Percentiles rank a stretch among this genome's conserved stretches.
Conservation (phyloP, 768 basidiomycete genomes). For the Psilocybe cyanescens region DNA sequence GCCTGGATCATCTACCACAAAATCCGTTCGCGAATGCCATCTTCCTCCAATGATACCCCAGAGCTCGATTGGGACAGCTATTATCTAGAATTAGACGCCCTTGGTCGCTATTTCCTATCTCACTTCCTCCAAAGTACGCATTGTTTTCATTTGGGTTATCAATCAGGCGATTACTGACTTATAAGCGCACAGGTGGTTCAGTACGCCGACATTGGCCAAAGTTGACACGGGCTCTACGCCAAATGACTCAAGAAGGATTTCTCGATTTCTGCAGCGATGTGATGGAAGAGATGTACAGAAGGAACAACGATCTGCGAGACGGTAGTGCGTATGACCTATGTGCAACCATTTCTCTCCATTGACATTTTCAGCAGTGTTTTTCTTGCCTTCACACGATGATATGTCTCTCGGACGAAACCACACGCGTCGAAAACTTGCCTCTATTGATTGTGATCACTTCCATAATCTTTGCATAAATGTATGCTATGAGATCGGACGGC, state of each 20-base stretch:
- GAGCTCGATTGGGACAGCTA: conserved; percentile 9
- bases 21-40: neutral
- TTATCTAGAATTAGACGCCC: conserved; percentile 13
- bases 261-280: conserved; percentile 17
- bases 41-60: neutral
- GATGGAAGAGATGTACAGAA: conserved; percentile 16
- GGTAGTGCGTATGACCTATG: conserved; percentile 4
- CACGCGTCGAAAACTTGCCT: conserved; percentile 13
- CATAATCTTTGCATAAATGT: conserved; percentile 9
- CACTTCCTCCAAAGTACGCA: conserved; percentile 6
- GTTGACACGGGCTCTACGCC: conserved; percentile 10
- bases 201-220: conserved; percentile 11
- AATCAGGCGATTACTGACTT: too few relatives aligned
- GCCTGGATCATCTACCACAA: neutral
- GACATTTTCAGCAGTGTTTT: conserved; percentile 2
- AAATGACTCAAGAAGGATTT: conserved; percentile 11
- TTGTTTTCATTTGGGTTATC: too few relatives aligned
- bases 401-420: conserved; percentile 15
- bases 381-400: conserved; percentile 2
- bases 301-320: conserved; percentile 18
- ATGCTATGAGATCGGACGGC: conserved; percentile 14
- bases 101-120: conserved; percentile 15
- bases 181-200: neutral
- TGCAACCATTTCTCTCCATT: neutral
- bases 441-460: conserved; percentile 7